Conservation (phyloP, 2,329 filamentous ascomycete genomes). For the Coniosporium tulheliwenetii region DNA sequence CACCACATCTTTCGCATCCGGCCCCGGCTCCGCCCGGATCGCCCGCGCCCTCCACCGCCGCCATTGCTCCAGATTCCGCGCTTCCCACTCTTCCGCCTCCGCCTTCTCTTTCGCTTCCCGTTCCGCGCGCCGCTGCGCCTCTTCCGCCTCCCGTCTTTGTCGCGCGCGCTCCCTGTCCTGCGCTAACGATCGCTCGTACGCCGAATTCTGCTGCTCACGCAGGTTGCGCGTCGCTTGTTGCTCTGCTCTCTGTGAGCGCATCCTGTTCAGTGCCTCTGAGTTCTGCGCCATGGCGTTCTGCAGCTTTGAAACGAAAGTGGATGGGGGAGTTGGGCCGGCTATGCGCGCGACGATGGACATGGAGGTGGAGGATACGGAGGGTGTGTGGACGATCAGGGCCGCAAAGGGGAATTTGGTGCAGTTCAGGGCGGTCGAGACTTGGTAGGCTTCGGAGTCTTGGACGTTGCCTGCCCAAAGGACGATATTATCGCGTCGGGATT, state of each 20-base stretch:
- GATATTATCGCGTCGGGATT: conserved; percentile 60
- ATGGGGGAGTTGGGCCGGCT: conserved; percentile 52
- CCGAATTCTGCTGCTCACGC: conserved; percentile 77
- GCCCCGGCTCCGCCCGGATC: conserved; percentile 52
- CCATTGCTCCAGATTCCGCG: conserved; percentile 53
- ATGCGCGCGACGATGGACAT: conserved; percentile 84
- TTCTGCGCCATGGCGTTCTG: conserved; percentile 60
- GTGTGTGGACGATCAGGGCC: conserved; percentile 73
- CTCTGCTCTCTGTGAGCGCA: conserved; percentile 61
- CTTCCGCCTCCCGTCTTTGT: conserved; percentile 60
- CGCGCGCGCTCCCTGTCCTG: conserved; percentile 73
- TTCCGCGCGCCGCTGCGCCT: conserved; percentile 43
- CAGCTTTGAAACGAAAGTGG: conserved; percentile 62
- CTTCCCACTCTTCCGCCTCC: conserved; percentile 42
- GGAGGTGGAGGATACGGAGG: conserved; percentile 63
- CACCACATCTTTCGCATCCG: conserved; percentile 51
- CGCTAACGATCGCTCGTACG: conserved; percentile 83
- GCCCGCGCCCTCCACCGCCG: conserved; percentile 58
- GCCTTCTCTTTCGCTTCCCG: conserved; percentile 50
- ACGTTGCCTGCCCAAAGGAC: conserved; percentile 89
- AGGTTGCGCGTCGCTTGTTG: conserved; percentile 70
- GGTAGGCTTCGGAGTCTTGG: conserved; percentile 84
- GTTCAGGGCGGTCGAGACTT: conserved; percentile 72
- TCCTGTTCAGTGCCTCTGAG: conserved; percentile 55
- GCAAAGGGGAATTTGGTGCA: conserved; percentile 90